Conservation (phyloP, 2,329 filamentous ascomycete genomes). For the Spiromastix sp. region DNA sequence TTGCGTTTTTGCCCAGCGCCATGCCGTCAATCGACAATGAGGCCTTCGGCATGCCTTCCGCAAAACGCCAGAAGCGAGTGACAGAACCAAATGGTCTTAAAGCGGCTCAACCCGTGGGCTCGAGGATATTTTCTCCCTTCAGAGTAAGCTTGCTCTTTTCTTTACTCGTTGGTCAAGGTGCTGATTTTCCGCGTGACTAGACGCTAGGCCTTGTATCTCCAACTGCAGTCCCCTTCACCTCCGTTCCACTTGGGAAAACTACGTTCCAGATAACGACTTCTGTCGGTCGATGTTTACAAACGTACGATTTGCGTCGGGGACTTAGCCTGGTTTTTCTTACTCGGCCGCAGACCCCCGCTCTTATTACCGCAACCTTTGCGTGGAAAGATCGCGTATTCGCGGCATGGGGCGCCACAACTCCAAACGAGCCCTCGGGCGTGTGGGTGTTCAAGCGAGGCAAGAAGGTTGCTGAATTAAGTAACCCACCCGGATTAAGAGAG, state of each 20-base stretch:
- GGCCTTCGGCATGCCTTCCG: slow-evolving; percentile 50
- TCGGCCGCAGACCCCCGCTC: slow-evolving; percentile 72
- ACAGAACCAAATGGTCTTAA: slow-evolving; percentile 23
- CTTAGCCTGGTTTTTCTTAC: slow-evolving; percentile 91
- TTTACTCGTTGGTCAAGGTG: not conserved
- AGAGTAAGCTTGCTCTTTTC: slow-evolving; percentile 48
- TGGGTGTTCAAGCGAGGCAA: slow-evolving; percentile 92
- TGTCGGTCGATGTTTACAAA: slow-evolving; percentile 80
- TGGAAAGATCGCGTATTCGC: slow-evolving; percentile 82
- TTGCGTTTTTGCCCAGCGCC: too few relatives aligned
- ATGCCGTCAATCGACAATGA: slow-evolving; percentile 43
- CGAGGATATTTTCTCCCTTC: slow-evolving; percentile 87
- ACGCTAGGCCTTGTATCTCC: slow-evolving; percentile 90
- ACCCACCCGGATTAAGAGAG: slow-evolving; percentile 52
- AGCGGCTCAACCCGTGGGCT: slow-evolving; percentile 38
- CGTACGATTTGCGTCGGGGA: slow-evolving; percentile 84
- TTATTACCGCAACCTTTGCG: slow-evolving; percentile 76
- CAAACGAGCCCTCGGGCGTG: slow-evolving; percentile 52
- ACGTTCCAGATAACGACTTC: slow-evolving; percentile 97
- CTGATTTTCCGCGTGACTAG: slow-evolving; percentile 34
- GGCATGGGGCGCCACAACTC: slow-evolving; percentile 64
- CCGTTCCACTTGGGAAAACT: slow-evolving; percentile 78
- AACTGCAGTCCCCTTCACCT: slow-evolving; percentile 80
- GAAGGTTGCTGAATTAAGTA: slow-evolving; percentile 63
- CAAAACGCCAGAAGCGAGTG: slow-evolving; percentile 65